phyloP scores from a whole-genome alignment of 1,284 basidiomycete species.

The Cryptococcus floricola region DNA sequence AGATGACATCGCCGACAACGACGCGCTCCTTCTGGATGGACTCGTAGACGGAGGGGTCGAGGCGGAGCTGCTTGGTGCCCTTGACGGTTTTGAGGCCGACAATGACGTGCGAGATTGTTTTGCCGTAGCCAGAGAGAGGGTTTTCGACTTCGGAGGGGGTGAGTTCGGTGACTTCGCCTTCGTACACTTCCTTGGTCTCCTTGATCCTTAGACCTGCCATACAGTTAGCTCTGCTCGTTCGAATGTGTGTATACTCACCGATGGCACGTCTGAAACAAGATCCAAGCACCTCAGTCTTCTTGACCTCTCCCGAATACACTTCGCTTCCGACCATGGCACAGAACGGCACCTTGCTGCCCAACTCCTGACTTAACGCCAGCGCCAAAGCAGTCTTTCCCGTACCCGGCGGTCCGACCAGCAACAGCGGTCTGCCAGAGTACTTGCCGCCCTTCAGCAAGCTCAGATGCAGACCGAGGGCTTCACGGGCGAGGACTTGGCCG shows the following conservation, averaged over 20 bases:
- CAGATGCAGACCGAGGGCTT: constrained; percentile 56
- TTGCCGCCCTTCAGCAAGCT: constrained; percentile 40
- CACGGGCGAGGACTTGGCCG: constrained; percentile 83
- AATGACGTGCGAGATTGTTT: constrained; percentile 95
- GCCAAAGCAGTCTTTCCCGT: constrained; percentile 76
- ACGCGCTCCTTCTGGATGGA: constrained; percentile 97
- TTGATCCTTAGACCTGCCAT: constrained; percentile 84
- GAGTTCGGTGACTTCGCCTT: constrained; percentile 95
- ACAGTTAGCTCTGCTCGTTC: background rate
- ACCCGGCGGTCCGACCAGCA: constrained; percentile 49
- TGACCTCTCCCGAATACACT: constrained; percentile 95
- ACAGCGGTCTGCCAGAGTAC: constrained; percentile 47
- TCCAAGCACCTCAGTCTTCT: constrained; percentile 98
- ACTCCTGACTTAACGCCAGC: constrained; percentile 86
- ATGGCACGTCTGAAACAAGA: constrained; percentile 94
- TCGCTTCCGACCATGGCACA: constrained; percentile 98
- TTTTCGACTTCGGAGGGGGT: constrained; percentile 95
- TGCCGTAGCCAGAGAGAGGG: constrained; percentile 93
- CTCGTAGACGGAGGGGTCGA: constrained; percentile 96
- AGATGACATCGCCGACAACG: constrained; percentile 93
- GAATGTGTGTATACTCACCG: constrained; percentile 57
- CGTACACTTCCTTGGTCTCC: constrained; percentile 98
- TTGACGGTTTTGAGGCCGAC: constrained; percentile 96
- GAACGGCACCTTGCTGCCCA: constrained; percentile 92
- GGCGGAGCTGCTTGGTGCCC: constrained; percentile 93